A percentile compares a stretch with the other conserved stretches of the same genome.
phyloP scores from a whole-genome alignment of 1,284 basidiomycete genomes.

The Moesziomyces parantarcticus region DNA sequence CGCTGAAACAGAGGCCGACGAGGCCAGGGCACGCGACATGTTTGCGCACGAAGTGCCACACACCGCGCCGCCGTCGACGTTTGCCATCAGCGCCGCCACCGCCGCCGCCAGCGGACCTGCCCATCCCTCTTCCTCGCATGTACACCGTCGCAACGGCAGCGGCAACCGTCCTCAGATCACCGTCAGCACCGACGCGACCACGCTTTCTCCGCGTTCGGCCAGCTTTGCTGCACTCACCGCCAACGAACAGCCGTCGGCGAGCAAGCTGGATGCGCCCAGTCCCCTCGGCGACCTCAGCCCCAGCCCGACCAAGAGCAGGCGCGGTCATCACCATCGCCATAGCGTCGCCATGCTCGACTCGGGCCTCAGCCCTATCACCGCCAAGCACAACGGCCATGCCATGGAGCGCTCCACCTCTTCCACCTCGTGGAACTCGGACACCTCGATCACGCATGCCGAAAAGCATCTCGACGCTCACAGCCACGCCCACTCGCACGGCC shows the following conservation, averaged over 20 bases:
- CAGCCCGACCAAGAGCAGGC: slow-evolving; percentile 49
- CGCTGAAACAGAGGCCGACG: slow-evolving; percentile 56
- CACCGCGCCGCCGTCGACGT: slow-evolving; percentile 7
- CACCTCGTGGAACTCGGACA: slow-evolving; percentile 28
- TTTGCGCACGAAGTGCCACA: slow-evolving; percentile 12
- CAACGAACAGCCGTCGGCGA: slow-evolving; percentile 4
- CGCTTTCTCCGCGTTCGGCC: slow-evolving; percentile 44
- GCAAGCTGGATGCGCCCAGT: slow-evolving; percentile 21
- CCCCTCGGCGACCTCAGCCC: slow-evolving; percentile 25
- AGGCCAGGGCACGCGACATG: slow-evolving; percentile 26
- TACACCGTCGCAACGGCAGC: slow-evolving; percentile 35
- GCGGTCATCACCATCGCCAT: slow-evolving; percentile 58
- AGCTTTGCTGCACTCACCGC: slow-evolving; percentile 36
- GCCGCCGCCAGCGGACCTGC: background rate
- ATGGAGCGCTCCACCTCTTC: slow-evolving; percentile 41
- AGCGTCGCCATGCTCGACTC: slow-evolving; percentile 55
- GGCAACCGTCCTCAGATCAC: slow-evolving; percentile 52
- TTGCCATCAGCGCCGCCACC: slow-evolving; percentile 1
- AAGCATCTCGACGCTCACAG: slow-evolving; percentile 10
- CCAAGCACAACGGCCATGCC: slow-evolving; percentile 17
- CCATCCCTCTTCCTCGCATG: slow-evolving; percentile 2
- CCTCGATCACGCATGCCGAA: slow-evolving; percentile 8
- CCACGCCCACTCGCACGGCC: slow-evolving; percentile 7
- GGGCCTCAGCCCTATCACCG: slow-evolving; percentile 23
- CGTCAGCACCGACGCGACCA: slow-evolving; percentile 39